A percentile compares a stretch with the other conserved stretches of the same genome.
These are phyloP conservation scores for Mallotus japonicus DNA, from an alignment of 441 rosid species.

Conservation along the genomic window DNA sequence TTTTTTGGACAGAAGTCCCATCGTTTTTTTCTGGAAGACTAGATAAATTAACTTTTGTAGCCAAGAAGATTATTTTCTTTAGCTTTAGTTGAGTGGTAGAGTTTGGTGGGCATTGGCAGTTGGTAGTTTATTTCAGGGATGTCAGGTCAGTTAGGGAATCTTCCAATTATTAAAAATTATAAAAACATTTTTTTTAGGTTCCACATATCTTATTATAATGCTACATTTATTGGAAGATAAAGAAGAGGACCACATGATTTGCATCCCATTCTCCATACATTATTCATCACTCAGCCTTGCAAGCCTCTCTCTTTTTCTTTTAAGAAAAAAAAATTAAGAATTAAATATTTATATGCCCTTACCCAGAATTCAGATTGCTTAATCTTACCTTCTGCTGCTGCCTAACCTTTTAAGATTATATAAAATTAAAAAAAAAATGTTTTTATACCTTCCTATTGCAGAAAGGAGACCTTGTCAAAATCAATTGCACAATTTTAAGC, in stretches of 20 bases:
- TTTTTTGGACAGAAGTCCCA: too few relatives aligned
- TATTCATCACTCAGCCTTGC: conserved; percentile 11
- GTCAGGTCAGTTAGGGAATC: conserved; percentile 31
- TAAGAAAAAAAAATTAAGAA: background rate
- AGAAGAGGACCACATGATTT: conserved; percentile 30
- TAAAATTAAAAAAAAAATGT: background rate
- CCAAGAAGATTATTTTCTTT: conserved; percentile 7
- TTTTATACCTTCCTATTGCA: background rate
- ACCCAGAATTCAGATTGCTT: conserved; percentile 27
- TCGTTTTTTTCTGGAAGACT: background rate
- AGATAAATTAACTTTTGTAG: background rate
- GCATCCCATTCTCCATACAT: conserved; percentile 35
- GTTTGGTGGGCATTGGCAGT: conserved; percentile 38
- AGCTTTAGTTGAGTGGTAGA: conserved; percentile 9
- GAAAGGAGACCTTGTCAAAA: background rate
- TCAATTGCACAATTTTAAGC: background rate
- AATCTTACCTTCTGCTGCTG: conserved; percentile 28
- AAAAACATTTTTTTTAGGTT: background rate
- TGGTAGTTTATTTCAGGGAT: conserved; percentile 36
- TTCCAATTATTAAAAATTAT: conserved; percentile 1
- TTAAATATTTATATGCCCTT: background rate
- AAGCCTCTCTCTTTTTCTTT: background rate
- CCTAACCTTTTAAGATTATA: background rate
- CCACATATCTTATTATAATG: conserved; percentile 1
- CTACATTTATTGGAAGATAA: background rate